Base-by-base conservation (phyloP, 306 rosid species). In the Ziziphus jujuba region DNA sequence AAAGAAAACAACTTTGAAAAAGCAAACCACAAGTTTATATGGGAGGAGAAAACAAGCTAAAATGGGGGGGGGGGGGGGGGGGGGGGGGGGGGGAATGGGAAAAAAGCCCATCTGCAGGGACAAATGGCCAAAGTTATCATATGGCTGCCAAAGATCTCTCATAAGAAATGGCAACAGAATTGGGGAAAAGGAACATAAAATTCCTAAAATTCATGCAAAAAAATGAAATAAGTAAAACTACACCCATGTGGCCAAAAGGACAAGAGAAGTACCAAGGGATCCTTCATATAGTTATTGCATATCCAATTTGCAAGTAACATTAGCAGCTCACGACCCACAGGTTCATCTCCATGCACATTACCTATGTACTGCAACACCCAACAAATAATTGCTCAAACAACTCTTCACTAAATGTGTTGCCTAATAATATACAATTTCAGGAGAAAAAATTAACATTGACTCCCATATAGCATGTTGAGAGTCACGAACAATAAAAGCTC, bases 281-380 rank as follows among this genome's bases (percentile, higher is more conserved):
- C 96, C 69, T 79, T 88, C 76, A 77, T 67, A 78, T 90, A 71
- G 84, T 86, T 93, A 77, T 93, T 90, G 77, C 98, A 90, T 75
- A 93, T 82, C 96, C 99, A 93, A 81, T 90, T 87, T 35, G 96
- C 99, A 72, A 93, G 84, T 71, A 55, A 57, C 69, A 88, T 48
- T 67, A 93, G 91, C 72, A 93, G 90, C 79, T 88, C 96, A 25
- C 96, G 91, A 56, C 97, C 99, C 48, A 93, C 95, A 56, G 97
- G 97, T 79, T 93, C 97, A 85, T 90, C 96, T 67, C 99, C 97
- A 43, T 93, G 99, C 77, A 90, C 95, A 65, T 93, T 93, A 58
- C 97, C 99, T 64, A 93, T 86, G 87, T 88, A 88, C 99, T 93
- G 90, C 84, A 76, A 72, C 66, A 80, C 64, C 77, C 74, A 76